Conservation (phyloP, 352 stramenopile species). For the Phytophthora idaei region DNA sequence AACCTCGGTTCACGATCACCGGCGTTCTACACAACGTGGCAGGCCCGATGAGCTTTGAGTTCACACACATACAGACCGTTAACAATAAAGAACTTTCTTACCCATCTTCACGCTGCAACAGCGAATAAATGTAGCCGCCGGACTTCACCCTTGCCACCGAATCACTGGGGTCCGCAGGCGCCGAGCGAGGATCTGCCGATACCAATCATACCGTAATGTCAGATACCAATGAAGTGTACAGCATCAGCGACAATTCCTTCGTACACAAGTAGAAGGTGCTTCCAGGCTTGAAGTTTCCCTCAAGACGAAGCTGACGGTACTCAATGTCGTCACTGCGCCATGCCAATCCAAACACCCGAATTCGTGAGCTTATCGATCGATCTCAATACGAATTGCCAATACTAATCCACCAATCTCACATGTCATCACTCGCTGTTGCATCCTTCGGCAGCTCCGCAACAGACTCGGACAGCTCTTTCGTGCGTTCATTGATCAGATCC, state of each 20-base stretch:
- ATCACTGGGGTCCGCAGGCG: constrained; percentile 77
- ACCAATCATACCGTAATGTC: constrained; percentile 2
- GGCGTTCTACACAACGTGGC: constrained; percentile 51
- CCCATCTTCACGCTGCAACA: constrained; percentile 74
- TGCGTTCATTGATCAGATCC: constrained; percentile 84
- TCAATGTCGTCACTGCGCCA: constrained; percentile 72
- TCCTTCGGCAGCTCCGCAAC: constrained; percentile 67
- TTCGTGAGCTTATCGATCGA: constrained; percentile 14
- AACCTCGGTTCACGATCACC: constrained; percentile 87
- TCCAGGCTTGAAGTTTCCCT: constrained; percentile 70
- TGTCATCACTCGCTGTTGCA: constrained; percentile 57
- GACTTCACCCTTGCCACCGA: constrained; percentile 81
- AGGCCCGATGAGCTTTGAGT: constrained; percentile 2
- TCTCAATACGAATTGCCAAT: constrained; percentile 1
- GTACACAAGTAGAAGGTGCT: constrained; percentile 86
- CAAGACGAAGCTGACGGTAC: constrained; percentile 72
- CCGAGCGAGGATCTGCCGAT: constrained; percentile 74
- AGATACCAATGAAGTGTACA: neutral
- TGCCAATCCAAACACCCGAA: constrained; percentile 6
- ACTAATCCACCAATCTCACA: constrained; percentile 38
- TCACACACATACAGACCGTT: neutral
- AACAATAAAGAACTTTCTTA: constrained; percentile 22
- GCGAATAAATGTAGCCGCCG: constrained; percentile 86
- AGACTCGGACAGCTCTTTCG: constrained; percentile 70
- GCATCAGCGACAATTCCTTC: constrained; percentile 1